Conservation (phyloP, 2,329 filamentous ascomycete genomes). For the Neonectria sp. region DNA sequence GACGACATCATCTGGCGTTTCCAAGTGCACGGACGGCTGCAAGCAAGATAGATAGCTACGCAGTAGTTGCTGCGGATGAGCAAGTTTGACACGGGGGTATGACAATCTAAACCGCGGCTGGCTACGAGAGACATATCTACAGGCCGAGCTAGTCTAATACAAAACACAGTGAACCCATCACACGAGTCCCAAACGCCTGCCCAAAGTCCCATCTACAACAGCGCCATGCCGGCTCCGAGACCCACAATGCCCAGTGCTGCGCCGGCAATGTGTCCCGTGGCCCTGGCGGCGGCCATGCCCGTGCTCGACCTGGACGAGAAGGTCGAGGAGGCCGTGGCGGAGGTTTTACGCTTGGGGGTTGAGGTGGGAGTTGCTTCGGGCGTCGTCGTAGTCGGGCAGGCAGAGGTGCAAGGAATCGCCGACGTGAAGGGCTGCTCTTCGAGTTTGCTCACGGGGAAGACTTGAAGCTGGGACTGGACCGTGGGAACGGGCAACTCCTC, state of each 20-base stretch:
- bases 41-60: too few relatives aligned
- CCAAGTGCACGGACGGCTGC: conserved; percentile 1
- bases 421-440: conserved; percentile 58
- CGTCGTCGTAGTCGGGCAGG: conserved; percentile 55
- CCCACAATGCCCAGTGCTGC: conserved; percentile 50
- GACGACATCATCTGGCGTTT: not conserved
- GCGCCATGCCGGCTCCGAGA: conserved; percentile 49
- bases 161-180: not conserved
- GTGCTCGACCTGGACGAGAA: conserved; percentile 43
- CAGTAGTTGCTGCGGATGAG: not conserved
- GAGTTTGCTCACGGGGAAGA: conserved; percentile 67
- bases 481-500: conserved; percentile 55
- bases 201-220: conserved; percentile 32
- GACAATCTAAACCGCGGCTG: not conserved
- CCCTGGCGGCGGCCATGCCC: conserved; percentile 38
- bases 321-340: not conserved
- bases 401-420: conserved; percentile 58
- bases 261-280: conserved; percentile 47
- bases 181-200: not conserved
- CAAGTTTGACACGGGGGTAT: not conserved
- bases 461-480: conserved; percentile 61
- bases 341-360: conserved; percentile 11
- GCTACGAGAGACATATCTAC: not conserved
- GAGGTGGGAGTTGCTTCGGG: conserved; percentile 38
- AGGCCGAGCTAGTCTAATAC: not conserved